Conservation (phyloP, 768 basidiomycete species). For the Kwoniella botswanensis region DNA sequence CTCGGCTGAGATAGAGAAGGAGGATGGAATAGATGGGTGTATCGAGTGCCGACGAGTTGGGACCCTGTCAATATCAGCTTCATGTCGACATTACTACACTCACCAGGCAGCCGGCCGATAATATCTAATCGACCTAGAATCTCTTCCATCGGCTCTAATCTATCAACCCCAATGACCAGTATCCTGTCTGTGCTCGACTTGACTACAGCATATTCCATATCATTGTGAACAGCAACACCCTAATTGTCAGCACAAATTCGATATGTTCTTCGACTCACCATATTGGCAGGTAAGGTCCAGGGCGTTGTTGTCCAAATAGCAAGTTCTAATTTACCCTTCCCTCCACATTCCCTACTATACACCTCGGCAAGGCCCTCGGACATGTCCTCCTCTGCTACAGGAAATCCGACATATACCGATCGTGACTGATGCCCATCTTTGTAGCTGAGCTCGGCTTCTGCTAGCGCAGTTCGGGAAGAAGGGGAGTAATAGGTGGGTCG, state of each 20-base stretch:
- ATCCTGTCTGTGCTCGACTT: slow-evolving; percentile 31
- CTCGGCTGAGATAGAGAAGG: slow-evolving; percentile 8
- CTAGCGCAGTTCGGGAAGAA: slow-evolving; percentile 88
- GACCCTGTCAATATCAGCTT: slow-evolving; percentile 55
- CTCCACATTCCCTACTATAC: slow-evolving; percentile 24
- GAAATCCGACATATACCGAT: slow-evolving; percentile 83
- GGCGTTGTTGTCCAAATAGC: slow-evolving; percentile 97
- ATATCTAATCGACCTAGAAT: slow-evolving; percentile 55
- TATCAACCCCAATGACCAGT: slow-evolving; percentile 59
- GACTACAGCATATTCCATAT: slow-evolving; percentile 70
- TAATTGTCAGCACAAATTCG: slow-evolving; percentile 50
- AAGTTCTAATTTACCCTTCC: slow-evolving; percentile 61
- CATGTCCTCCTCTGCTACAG: slow-evolving; percentile 60
- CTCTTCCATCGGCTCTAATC: slow-evolving; percentile 53
- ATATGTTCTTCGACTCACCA: slow-evolving; percentile 64
- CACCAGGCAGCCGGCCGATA: slow-evolving; percentile 53
- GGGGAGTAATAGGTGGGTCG: slow-evolving; percentile 95
- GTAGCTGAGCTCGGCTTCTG: slow-evolving; percentile 92
- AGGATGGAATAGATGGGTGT: slow-evolving; percentile 68
- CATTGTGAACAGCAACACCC: slow-evolving; percentile 86
- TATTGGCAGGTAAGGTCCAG: slow-evolving; percentile 95
- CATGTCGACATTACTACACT: slow-evolving; percentile 12
- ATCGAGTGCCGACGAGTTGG: slow-evolving; percentile 68
- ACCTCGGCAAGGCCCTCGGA: slow-evolving; percentile 34
- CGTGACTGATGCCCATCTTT: slow-evolving; percentile 85